Base-by-base conservation (phyloP, 108 stramenopile species). In the Fragilaria crotonensis region DNA sequence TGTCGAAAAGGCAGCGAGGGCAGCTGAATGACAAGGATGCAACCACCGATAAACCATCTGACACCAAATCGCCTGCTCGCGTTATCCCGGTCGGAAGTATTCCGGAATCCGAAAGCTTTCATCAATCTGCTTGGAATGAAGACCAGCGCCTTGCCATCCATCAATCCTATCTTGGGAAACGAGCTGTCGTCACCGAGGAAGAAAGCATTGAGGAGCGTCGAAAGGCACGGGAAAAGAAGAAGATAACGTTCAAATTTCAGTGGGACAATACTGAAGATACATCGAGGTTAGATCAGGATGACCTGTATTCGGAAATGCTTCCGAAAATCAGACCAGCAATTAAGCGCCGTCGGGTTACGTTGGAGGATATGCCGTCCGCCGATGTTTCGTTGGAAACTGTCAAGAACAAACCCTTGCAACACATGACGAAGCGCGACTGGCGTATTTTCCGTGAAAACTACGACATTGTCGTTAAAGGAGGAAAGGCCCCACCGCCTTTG, bases 371-470 rank as follows among this genome's bases (percentile, higher is more conserved):
- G 33, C 50, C 48, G 14, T 17, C 11, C 19, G 41, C 11, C 23
- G 70, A 68, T 48, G 17, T 23, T 11, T 67, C 49, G 21, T 52
- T 68, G 3, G 32, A 68, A 14, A 60, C 87, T 41, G 81, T 94
- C 60, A 64, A 64, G 20, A 56, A 65, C 30, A 95, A 98, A 66
- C 83, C 89, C 11, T 48, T 97, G 54, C 52, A 60, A 5, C 79
- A 79, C 25, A 99, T 99, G 98, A 93, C 91, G 5, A 52, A 71
- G 5, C 80, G 98, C 5, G 98, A 99, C 80, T 99, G 98, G 98
- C 75, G 98, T 50, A 99, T 99, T 61, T 79, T 96, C 51, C 79
- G 96, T 23, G 98, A 99, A 72, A 96, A 97, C 72, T 95, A 84
- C 68, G 94, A 97, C 67, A 99, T 99, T 63, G 63, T 81, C 26